Base-by-base conservation (phyloP, 495 filamentous ascomycete species). In the Penicillium mononematosum region DNA sequence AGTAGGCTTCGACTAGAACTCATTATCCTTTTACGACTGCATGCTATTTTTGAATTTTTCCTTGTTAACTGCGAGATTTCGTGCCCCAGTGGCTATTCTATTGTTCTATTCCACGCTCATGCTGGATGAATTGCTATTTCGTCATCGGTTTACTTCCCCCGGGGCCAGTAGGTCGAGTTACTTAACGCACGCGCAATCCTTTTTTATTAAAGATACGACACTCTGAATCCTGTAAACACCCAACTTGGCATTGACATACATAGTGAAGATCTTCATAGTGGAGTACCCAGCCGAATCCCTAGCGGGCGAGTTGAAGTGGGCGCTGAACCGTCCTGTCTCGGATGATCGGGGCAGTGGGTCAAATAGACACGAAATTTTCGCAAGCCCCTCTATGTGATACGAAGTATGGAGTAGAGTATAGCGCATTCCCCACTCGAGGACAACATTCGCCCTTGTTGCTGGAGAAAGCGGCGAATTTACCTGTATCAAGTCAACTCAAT, bases 1-100 rank as follows among this genome's bases (percentile, higher is more conserved):
- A 71, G 53, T 76, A 73, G 63, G 43, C 56, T 42, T 55, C 20
- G n/a, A 11, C 38, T 42, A 17, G 34, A 27, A 41, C 3, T 14
- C 19, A 38, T 31, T 2, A 16, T 14, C 7, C 14, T 22, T 24
- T 24, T 41, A 22, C n/a, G 5, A n/a, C 4, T 50, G 19, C 34
- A 36, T 39, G 34, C 2, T 45, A 25, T 11, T 14, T 27, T 47
- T 27, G 48, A 38, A 43, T 44, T 44, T 7, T 9, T 17, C 27
- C 27, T 27, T 53, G 19, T 16, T 41, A 31, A 42, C 9, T 19
- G 32, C 34, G 8, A 4, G 11, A 17, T 50, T 20, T 22, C 3
- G 12, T 17, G 32, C 46, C 29, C 17, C 4, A 38, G 20, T 24
- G 45, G 45, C n/a, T 31, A 16, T 41, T 25, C 17, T 5, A 25